Conservation (phyloP, 768 basidiomycete genomes). For the Candolleomyces eurysporus region DNA sequence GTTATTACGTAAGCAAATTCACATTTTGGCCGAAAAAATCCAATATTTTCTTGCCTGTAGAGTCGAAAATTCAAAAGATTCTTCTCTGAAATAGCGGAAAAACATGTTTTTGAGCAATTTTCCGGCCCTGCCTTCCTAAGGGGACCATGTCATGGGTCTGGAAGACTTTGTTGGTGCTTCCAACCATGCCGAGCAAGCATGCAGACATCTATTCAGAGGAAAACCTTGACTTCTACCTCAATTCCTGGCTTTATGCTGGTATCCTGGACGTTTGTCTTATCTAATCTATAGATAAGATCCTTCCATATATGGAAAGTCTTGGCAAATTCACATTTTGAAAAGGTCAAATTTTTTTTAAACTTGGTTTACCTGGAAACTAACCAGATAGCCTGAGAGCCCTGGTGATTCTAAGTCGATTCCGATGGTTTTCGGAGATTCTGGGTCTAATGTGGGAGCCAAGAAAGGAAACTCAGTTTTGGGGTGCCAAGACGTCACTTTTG, state of each 20-base stretch:
- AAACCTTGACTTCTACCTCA: background rate
- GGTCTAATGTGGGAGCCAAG: background rate
- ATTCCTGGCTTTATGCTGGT: background rate
- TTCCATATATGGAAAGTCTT: background rate
- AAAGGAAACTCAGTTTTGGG: background rate
- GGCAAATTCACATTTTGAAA: background rate
- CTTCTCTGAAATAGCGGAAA: too few relatives aligned
- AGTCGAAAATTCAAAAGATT: too few relatives aligned
- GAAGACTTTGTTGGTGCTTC: too few relatives aligned
- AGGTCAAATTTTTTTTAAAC: background rate
- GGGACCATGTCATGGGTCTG: too few relatives aligned
- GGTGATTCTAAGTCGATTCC: background rate
- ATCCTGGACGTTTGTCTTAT: background rate
- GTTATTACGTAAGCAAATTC: constrained; percentile 1
- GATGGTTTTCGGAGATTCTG: background rate
- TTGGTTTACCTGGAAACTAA: background rate
- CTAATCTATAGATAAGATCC: background rate
- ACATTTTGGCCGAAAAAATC: background rate
- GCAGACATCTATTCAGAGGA: background rate
- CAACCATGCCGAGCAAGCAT: too few relatives aligned
- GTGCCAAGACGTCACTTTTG: background rate
- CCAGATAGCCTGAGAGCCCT: background rate
- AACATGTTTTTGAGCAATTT: too few relatives aligned
- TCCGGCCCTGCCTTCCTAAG: too few relatives aligned
- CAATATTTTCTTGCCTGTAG: too few relatives aligned